A percentile compares a stretch with the other conserved stretches of the same genome.
These are phyloP conservation scores for Penicillium angulare DNA, from an alignment of 495 filamentous ascomycete species.

Conservation along the genomic window DNA sequence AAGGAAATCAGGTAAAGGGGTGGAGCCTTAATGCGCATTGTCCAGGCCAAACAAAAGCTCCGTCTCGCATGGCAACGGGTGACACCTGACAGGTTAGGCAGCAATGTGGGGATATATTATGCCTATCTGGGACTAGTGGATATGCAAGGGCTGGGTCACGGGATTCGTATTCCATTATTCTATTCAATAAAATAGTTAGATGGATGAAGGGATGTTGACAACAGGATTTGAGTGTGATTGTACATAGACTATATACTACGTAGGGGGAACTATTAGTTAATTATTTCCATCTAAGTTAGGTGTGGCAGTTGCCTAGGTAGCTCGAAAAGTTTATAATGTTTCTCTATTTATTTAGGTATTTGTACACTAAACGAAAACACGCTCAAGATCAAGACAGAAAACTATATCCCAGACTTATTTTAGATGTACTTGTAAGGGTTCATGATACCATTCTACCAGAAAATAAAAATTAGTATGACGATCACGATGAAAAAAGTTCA, in stretches of 20 bases:
- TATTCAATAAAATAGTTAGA: not conserved
- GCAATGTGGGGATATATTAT: constrained; percentile 14
- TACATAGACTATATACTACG: not conserved
- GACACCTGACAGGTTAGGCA: constrained; percentile 19
- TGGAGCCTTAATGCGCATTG: constrained; percentile 28
- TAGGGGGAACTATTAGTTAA: too few relatives aligned
- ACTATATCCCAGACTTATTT: too few relatives aligned
- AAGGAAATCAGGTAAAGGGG: constrained; percentile 22
- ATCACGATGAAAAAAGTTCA: not conserved
- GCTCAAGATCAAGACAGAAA: too few relatives aligned
- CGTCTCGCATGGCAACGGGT: constrained; percentile 43
- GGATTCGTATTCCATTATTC: not conserved
- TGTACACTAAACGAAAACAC: not conserved
- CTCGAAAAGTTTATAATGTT: too few relatives aligned
- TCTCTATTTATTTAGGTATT: too few relatives aligned
- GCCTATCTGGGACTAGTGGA: constrained; percentile 1
- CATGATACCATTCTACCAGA: constrained; percentile 79
- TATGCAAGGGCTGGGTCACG: constrained; percentile 11
- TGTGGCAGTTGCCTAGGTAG: too few relatives aligned
- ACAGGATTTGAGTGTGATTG: not conserved
- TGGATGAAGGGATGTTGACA: not conserved
- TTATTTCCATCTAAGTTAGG: too few relatives aligned
- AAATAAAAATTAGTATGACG: not conserved
- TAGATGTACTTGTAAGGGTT: constrained; percentile 89
- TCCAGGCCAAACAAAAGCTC: constrained; percentile 31